Conservation (phyloP, 768 basidiomycete genomes). For the Auricularia sp. region DNA sequence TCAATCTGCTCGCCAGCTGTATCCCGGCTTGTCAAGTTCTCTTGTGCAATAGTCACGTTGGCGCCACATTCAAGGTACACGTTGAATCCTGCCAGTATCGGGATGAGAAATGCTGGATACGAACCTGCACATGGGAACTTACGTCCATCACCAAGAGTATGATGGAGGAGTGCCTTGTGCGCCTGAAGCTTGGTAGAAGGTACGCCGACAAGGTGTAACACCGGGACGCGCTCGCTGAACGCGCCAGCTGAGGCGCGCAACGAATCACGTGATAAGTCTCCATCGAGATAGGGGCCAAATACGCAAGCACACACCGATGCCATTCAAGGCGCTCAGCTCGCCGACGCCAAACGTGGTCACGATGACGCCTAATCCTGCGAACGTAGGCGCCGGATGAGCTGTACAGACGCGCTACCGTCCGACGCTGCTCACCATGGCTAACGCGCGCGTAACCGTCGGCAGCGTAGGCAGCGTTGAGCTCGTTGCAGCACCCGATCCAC, state of each 20-base stretch:
- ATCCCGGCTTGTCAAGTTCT: slow-evolving; percentile 40
- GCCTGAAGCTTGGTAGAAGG: slow-evolving; percentile 69
- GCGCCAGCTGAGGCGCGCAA: slow-evolving; percentile 13
- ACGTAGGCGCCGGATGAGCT: background rate
- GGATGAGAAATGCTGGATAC: background rate
- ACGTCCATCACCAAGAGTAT: slow-evolving; percentile 78
- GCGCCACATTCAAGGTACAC: slow-evolving; percentile 68
- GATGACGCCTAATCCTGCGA: slow-evolving; percentile 48
- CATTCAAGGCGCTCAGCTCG: background rate
- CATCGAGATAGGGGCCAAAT: slow-evolving; percentile 58
- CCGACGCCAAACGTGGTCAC: slow-evolving; percentile 65
- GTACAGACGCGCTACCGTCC: slow-evolving; percentile 24
- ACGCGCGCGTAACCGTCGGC: slow-evolving; percentile 90
- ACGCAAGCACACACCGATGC: slow-evolving; percentile 86
- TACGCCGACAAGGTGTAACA: slow-evolving; percentile 79
- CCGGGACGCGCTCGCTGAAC: slow-evolving; percentile 84
- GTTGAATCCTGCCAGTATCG: slow-evolving; percentile 43
- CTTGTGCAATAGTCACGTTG: slow-evolving; percentile 66
- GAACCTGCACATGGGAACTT: background rate
- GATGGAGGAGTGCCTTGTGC: slow-evolving; percentile 67
- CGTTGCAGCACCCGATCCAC: slow-evolving; percentile 87
- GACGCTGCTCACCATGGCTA: slow-evolving; percentile 38
- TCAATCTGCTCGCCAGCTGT: slow-evolving; percentile 68
- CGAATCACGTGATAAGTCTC: background rate
- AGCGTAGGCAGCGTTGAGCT: slow-evolving; percentile 82